Evolutionary conservation across 1,284 basidiomycete genomes (phyloP).

Genomic region (Mycena sp.): DNA sequence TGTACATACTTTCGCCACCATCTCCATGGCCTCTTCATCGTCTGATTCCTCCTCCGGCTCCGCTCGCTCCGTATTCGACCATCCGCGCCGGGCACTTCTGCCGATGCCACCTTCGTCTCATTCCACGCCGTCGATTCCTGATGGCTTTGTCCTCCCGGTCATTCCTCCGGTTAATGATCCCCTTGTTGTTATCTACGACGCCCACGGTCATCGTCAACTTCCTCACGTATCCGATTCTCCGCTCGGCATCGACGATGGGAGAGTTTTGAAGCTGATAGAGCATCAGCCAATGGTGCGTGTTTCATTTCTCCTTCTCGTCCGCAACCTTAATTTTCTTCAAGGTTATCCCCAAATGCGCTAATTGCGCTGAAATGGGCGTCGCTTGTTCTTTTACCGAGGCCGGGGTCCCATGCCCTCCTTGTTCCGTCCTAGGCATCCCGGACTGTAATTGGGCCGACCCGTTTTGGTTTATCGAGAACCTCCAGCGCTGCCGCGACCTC

Average conservation of each 20-base stretch:
- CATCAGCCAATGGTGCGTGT: neutral
- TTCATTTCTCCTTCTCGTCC: neutral
- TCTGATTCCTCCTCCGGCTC: neutral
- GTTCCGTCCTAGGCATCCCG: too few relatives aligned
- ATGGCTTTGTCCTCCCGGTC: neutral
- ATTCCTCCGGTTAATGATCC: neutral
- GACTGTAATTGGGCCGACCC: too few relatives aligned
- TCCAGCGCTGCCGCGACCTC: too few relatives aligned
- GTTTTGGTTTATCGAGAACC: too few relatives aligned
- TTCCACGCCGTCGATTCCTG: neutral
- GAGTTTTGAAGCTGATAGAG: neutral
- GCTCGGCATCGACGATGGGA: neutral
- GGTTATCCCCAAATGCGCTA: too few relatives aligned
- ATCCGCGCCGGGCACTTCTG: neutral
- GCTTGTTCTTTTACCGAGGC: too few relatives aligned
- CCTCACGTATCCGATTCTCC: too few relatives aligned
- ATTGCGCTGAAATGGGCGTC: too few relatives aligned
- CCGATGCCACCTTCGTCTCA: neutral
- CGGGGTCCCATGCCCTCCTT: too few relatives aligned
- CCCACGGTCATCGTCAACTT: neutral
- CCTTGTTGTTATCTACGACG: neutral
- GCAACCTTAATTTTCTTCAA: too few relatives aligned
- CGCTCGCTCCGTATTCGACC: neutral
- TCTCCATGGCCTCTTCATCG: neutral
- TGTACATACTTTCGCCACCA: neutral